Evolutionary conservation across 768 basidiomycete species (phyloP).

Genomic region (Candolleomyces eurysporus): DNA sequence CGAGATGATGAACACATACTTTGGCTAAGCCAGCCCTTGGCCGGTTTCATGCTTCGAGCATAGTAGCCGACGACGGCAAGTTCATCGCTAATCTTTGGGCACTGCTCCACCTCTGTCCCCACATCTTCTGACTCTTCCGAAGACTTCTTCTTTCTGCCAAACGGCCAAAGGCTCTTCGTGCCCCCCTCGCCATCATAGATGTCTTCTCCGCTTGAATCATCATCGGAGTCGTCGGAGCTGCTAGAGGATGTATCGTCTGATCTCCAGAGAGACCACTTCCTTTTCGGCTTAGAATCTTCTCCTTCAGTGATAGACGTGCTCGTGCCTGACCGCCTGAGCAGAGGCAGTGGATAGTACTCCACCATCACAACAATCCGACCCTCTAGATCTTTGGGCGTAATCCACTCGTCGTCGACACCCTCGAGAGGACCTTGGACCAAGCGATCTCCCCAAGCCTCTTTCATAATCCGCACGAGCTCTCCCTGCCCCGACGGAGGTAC

Average conservation of each 20-base stretch:
- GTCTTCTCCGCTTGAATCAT: not conserved
- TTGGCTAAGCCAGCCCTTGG: too few species aligned
- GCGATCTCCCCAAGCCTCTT: constrained; percentile 51
- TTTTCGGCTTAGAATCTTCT: constrained; percentile 14
- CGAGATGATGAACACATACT: too few species aligned
- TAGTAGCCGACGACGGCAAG: constrained; percentile 60
- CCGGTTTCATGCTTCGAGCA: constrained; percentile 22
- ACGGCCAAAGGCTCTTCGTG: constrained; percentile 8
- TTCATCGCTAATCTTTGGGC: constrained; percentile 41
- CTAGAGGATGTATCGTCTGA: constrained; percentile 5
- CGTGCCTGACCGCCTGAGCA: constrained; percentile 19
- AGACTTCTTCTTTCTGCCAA: constrained; percentile 4
- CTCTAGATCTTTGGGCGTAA: constrained; percentile 45
- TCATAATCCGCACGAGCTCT: constrained; percentile 52
- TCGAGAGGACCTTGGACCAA: constrained; percentile 42
- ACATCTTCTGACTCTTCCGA: not conserved
- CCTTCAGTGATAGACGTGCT: constrained; percentile 12
- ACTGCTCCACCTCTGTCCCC: constrained; percentile 17
- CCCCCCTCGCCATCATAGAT: constrained; percentile 1
- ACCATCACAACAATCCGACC: constrained; percentile 64
- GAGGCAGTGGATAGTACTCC: constrained; percentile 49
- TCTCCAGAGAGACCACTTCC: constrained; percentile 4
- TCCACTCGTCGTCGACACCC: constrained; percentile 30
- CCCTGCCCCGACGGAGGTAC: constrained; percentile 48
- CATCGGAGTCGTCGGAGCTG: not conserved